These are phyloP conservation scores for Coemansia guatemalensis DNA, from an alignment of 192 early-diverging fungal species.

Conservation along the genomic window DNA sequence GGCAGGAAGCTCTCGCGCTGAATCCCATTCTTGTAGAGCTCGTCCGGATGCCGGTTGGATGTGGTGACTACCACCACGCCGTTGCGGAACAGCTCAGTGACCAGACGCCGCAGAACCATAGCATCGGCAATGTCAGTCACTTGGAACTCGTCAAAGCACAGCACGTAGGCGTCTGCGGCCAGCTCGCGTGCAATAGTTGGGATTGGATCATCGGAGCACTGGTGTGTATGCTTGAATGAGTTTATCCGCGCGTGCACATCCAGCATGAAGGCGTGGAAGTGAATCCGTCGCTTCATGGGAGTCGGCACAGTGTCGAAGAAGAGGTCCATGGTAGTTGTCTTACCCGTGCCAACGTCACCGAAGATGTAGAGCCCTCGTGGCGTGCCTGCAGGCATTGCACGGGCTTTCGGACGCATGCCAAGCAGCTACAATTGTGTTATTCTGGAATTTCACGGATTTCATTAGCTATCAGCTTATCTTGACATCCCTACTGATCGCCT, in stretches of 20 bases:
- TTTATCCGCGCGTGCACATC: constrained; percentile 82
- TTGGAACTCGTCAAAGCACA: constrained; percentile 95
- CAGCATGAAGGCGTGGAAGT: constrained; percentile 98
- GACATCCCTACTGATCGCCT: too few relatives aligned
- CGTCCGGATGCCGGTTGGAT: constrained; percentile 89
- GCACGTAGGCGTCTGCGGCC: constrained; percentile 74
- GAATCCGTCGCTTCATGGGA: constrained; percentile 78
- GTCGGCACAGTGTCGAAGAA: constrained; percentile 81
- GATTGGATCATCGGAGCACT: constrained; percentile 61
- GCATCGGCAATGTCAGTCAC: constrained; percentile 98
- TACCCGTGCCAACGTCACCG: constrained; percentile 88
- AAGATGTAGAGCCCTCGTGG: constrained; percentile 52
- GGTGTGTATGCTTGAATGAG: constrained; percentile 56
- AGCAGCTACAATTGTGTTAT: constrained; percentile 21
- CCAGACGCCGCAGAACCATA: constrained; percentile 84
- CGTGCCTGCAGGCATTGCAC: not conserved
- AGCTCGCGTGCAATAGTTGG: constrained; percentile 75
- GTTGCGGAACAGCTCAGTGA: constrained; percentile 76
- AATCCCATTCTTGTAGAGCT: constrained; percentile 95
- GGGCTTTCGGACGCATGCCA: not conserved
- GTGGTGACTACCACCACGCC: constrained; percentile 92
- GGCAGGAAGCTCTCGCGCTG: constrained; percentile 92
- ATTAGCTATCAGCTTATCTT: not conserved
- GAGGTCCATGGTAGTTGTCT: constrained; percentile 95
- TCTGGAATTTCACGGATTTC: not conserved